Conservation (phyloP, 2,329 filamentous ascomycete species). For the Mycogone perniciosa region DNA sequence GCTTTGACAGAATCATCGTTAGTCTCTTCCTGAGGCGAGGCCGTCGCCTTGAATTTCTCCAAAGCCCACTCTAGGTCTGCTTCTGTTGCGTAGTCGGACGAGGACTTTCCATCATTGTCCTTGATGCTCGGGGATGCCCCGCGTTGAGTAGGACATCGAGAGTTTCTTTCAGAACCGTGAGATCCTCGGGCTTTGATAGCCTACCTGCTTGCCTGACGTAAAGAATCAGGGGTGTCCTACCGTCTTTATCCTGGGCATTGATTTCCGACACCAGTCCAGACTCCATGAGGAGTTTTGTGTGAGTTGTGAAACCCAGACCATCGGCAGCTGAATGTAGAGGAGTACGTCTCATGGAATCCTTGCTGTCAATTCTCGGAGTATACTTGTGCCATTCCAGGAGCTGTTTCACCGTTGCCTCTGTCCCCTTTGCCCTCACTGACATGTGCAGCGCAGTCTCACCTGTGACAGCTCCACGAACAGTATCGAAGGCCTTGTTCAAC, state of each 20-base stretch:
- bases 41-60: slow-evolving; percentile 7
- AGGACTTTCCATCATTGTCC: neutral
- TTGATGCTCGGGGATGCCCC: neutral
- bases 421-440: neutral
- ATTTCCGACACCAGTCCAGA: neutral
- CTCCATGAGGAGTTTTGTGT: neutral
- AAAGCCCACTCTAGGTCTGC: neutral
- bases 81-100: neutral
- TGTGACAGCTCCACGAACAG: neutral
- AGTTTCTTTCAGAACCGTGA: neutral
- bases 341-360: neutral
- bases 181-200: neutral
- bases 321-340: neutral
- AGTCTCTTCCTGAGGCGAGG: too few relatives aligned
- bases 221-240: neutral
- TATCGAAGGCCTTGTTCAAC: neutral
- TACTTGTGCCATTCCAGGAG: neutral
- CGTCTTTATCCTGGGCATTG: neutral
- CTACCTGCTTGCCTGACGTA: neutral
- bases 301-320: neutral
- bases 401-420: neutral
- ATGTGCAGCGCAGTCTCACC: neutral
- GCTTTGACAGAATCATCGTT: too few relatives aligned
- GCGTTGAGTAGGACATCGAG: neutral
- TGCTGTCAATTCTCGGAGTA: neutral